phyloP scores from a whole-genome alignment of 768 basidiomycete genomes.

The Tricholoma flavovirens region DNA sequence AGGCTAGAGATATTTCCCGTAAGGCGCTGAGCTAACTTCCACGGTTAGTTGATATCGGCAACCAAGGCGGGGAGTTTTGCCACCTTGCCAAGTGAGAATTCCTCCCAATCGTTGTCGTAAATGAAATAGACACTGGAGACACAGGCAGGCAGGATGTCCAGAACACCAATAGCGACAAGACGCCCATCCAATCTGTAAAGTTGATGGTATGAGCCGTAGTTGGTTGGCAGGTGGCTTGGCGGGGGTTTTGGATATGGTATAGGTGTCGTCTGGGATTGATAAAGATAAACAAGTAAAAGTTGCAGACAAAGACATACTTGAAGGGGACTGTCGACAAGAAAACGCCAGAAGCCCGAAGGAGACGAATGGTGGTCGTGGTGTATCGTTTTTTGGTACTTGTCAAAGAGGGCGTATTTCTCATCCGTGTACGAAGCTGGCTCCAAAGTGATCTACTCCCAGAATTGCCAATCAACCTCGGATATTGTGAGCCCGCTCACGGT shows the following conservation, averaged over 20 bases:
- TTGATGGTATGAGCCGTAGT: conserved; percentile 93
- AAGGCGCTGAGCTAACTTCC: conserved; percentile 71
- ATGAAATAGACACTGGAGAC: conserved; percentile 87
- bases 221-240: conserved; percentile 56
- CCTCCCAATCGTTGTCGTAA: conserved; percentile 69
- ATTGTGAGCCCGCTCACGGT: not conserved
- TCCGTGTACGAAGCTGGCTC: conserved; percentile 70
- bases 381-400: conserved; percentile 71
- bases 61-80: not conserved
- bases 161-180: conserved; percentile 79
- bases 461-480: not conserved
- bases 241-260: conserved; percentile 52
- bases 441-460: conserved; percentile 54
- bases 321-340: conserved; percentile 78
- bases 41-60: not conserved
- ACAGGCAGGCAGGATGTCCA: conserved; percentile 86
- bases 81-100: conserved; percentile 76
- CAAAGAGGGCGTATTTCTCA: conserved; percentile 78
- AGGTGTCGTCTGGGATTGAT: conserved; percentile 40
- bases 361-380: conserved; percentile 62
- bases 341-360: conserved; percentile 53
- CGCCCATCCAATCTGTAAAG: conserved; percentile 77
- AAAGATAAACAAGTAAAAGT: not conserved
- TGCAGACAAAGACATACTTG: conserved; percentile 37
- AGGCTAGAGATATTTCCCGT: conserved; percentile 69